These are phyloP conservation scores for Ilyonectria robusta DNA, from an alignment of 2,329 filamentous ascomycete genomes.

Conservation along the genomic window DNA sequence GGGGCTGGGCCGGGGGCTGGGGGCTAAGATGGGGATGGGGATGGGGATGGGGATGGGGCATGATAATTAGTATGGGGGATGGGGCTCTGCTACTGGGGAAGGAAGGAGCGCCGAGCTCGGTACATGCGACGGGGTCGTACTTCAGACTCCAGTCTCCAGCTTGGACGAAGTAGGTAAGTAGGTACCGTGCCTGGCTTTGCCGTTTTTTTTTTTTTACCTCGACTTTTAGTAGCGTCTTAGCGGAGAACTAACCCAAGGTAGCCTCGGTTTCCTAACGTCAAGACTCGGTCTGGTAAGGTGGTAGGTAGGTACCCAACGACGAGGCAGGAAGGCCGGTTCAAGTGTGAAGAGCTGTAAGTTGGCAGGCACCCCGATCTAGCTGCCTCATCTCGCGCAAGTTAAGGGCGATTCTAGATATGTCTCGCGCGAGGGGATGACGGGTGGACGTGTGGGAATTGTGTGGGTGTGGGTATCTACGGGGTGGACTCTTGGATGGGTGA, in stretches of 20 bases:
- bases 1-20: slow-evolving; percentile 42
- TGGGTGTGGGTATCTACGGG: slow-evolving; percentile 8
- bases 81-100: slow-evolving; percentile 43
- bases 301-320: not conserved
- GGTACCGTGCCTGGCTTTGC: slow-evolving; percentile 5
- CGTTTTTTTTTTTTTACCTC: not conserved
- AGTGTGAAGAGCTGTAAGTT: not conserved
- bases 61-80: slow-evolving; percentile 41
- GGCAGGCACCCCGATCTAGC: not conserved
- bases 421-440: slow-evolving; percentile 2
- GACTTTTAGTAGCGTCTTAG: slow-evolving; percentile 4
- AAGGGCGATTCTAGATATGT: not conserved
- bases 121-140: slow-evolving; percentile 26
- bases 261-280: not conserved
- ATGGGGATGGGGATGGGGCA: slow-evolving; percentile 39
- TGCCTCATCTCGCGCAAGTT: not conserved
- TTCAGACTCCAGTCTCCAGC: not conserved
- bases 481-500: slow-evolving; percentile 16
- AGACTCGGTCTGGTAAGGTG: not conserved
- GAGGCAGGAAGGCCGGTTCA: not conserved
- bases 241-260: not conserved
- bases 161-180: not conserved
- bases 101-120: slow-evolving; percentile 35
- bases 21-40: slow-evolving; percentile 32
- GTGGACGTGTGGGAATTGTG: not conserved